A percentile compares a stretch with the other conserved stretches of the same genome.
Evolutionary conservation across 2,329 filamentous ascomycete genomes (phyloP).

Genomic region (Diplocarpon rosae): DNA sequence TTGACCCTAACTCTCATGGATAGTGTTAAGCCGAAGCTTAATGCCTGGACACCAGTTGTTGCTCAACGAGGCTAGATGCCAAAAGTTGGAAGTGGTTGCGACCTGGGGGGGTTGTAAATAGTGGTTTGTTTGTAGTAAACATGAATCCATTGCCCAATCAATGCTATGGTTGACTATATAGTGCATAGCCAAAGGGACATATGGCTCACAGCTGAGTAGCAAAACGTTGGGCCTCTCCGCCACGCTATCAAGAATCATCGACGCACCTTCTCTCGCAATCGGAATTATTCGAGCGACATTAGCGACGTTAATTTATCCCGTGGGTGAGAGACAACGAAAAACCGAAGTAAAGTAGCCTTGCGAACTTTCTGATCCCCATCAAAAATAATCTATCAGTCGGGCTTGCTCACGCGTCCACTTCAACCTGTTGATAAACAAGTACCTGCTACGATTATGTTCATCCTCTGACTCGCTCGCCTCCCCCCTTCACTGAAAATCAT

Average conservation of each 20-base stretch:
- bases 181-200: not conserved
- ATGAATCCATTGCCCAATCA: not conserved
- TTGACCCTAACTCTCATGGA: conserved; percentile 4
- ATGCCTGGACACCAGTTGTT: conserved; percentile 38
- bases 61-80: conserved; percentile 18
- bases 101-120: conserved; percentile 19
- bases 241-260: not conserved
- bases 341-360: no score
- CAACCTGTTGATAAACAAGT: no score
- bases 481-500: no score
- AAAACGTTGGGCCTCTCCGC: not conserved
- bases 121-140: not conserved
- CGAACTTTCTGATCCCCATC: no score
- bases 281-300: no score
- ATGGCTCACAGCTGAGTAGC: not conserved
- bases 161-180: conserved; percentile 1
- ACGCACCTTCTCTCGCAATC: no score
- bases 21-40: conserved; percentile 44
- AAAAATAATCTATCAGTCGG: no score
- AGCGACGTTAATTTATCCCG: not conserved
- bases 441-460: no score
- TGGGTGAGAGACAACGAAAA: not conserved
- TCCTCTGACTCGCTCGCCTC: no score
- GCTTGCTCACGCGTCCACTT: no score
- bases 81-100: not conserved